These are phyloP conservation scores for Pelargonium citronellum DNA, from an alignment of 441 rosid genomes.

Conservation along the genomic window DNA sequence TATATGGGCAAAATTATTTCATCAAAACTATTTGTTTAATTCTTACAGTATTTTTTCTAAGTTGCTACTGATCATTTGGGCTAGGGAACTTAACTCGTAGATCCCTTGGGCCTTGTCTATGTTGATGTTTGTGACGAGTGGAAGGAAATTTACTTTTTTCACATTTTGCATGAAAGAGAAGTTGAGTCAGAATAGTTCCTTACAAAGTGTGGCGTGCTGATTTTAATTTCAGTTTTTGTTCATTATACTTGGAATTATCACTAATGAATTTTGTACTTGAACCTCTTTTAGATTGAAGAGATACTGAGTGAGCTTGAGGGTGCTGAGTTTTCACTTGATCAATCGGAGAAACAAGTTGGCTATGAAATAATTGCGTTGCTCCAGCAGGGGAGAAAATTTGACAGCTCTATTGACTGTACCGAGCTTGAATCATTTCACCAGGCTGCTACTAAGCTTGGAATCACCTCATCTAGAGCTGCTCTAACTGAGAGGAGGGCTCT, in stretches of 20 bases:
- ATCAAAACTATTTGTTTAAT: too few species aligned
- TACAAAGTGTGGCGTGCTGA: too few species aligned
- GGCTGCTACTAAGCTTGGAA: conserved; percentile 73
- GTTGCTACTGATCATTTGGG: too few species aligned
- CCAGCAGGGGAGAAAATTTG: conserved; percentile 84
- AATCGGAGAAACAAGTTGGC: conserved; percentile 87
- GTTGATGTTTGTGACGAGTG: too few species aligned
- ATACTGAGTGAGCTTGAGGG: conserved; percentile 67
- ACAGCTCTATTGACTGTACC: conserved; percentile 45
- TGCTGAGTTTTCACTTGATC: conserved; percentile 55
- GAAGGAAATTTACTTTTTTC: too few species aligned
- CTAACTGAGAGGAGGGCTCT: conserved; percentile 86
- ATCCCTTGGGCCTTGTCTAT: too few species aligned
- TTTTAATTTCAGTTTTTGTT: background rate
- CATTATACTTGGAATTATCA: background rate
- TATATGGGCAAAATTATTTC: too few species aligned
- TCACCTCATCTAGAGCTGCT: conserved; percentile 87
- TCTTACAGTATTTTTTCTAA: too few species aligned
- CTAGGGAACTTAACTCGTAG: too few species aligned
- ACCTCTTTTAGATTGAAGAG: conserved; percentile 64
- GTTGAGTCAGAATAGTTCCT: too few species aligned
- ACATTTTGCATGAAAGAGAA: too few species aligned
- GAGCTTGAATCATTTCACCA: conserved; percentile 87
- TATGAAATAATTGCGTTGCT: conserved; percentile 76
- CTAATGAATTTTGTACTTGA: conserved; percentile 21